Evolutionary conservation across 306 rosid species (phyloP).

Genomic region (Dalbergia oliveri): DNA sequence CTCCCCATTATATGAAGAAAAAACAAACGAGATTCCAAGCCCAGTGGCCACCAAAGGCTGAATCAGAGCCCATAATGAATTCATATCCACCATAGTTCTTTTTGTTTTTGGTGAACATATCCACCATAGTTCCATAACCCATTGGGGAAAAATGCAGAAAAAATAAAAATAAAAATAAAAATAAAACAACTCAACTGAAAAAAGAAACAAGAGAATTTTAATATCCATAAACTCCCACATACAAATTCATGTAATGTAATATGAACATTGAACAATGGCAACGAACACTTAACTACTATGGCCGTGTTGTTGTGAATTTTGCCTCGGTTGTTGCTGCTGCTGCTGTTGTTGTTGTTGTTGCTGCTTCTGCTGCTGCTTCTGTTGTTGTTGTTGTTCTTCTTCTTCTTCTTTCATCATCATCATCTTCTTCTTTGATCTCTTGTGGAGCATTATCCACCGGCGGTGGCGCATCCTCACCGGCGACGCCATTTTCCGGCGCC

Average conservation of each 20-base stretch:
- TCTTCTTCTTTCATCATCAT: conserved; percentile 38
- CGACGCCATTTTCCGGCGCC: background rate
- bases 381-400: conserved; percentile 42
- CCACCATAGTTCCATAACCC: background rate
- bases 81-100: background rate
- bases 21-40: background rate
- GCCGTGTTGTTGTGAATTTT: conserved; percentile 32
- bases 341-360: conserved; percentile 39
- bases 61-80: background rate
- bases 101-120: no score
- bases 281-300: conserved; percentile 18
- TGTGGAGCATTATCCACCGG: conserved; percentile 41
- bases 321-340: conserved; percentile 39
- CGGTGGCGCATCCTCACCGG: conserved; percentile 20
- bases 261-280: conserved; percentile 9
- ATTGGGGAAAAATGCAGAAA: conserved; percentile 28
- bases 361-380: background rate
- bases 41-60: background rate
- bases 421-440: conserved; percentile 56
- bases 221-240: background rate
- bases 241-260: conserved; percentile 5
- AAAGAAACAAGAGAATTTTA: background rate
- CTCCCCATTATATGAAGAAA: background rate
- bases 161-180: background rate
- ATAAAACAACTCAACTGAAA: conserved; percentile 2